Conservation (phyloP, 2,329 filamentous ascomycete genomes). For the Penicillium sp. region DNA sequence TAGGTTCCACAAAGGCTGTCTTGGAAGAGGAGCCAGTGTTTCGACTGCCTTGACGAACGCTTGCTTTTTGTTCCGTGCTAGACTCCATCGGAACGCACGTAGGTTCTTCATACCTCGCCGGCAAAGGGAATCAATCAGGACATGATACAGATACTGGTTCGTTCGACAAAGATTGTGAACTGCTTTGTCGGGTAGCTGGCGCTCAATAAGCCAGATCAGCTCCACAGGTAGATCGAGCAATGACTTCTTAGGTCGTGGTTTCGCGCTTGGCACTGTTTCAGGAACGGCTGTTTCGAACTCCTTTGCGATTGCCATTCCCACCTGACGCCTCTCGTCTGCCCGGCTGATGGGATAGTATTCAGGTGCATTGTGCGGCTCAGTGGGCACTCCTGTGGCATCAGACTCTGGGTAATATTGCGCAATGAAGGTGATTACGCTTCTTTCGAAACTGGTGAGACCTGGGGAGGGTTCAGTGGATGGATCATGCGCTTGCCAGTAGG, state of each 20-base stretch:
- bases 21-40: background rate
- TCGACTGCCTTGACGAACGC: background rate
- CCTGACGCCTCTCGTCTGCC: background rate
- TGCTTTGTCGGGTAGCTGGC: background rate
- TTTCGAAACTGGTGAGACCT: no score
- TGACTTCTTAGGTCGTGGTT: background rate
- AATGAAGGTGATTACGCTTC: background rate
- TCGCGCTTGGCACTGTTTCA: background rate
- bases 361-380: background rate
- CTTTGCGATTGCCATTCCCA: background rate
- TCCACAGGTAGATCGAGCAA: background rate
- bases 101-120: background rate
- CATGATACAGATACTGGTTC: background rate
- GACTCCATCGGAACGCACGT: background rate
- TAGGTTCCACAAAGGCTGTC: background rate
- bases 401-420: background rate
- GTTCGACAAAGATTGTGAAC: background rate
- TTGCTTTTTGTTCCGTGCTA: background rate
- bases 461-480: background rate
- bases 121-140: background rate
- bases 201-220: background rate
- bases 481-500: background rate
- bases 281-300: background rate
- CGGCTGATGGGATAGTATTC: background rate
- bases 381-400: background rate